Conservation (phyloP, 139 green algal genomes). For the Chlamydomonas incerta region DNA sequence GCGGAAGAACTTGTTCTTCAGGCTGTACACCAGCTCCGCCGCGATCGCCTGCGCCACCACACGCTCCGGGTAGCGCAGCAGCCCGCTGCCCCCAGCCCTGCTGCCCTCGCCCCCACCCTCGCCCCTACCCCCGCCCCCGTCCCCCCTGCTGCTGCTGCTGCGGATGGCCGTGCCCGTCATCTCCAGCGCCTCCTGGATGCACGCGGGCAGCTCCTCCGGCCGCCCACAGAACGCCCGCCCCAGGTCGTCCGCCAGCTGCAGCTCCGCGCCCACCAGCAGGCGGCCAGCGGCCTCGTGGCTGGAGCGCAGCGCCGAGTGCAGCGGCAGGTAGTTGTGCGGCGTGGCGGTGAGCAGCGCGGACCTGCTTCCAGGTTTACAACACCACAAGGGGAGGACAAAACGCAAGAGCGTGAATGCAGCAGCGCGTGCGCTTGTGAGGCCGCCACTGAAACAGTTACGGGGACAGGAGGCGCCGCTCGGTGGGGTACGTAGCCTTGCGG, state of each 20-base stretch:
- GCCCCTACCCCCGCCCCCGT: no score
- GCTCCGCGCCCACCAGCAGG: not conserved
- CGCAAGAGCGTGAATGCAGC: no score
- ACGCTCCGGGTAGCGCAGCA: not conserved
- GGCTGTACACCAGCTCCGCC: not conserved
- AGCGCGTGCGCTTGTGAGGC: no score
- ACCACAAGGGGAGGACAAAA: no score
- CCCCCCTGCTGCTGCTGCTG: no score
- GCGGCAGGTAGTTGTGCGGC: slow-evolving; percentile 1
- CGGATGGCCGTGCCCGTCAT: not conserved
- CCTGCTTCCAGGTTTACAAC: no score
- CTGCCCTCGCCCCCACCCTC: no score
- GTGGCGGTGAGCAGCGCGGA: not conserved
- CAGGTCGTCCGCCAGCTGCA: not conserved
- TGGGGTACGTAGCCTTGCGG: no score
- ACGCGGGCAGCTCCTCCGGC: not conserved
- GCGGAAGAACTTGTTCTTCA: slow-evolving; percentile 19
- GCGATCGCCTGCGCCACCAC: not conserved
- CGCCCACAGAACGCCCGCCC: not conserved
- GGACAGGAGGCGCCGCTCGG: no score
- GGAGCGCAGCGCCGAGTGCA: not conserved
- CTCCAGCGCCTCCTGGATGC: not conserved
- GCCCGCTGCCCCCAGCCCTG: no score
- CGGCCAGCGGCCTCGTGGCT: not conserved
- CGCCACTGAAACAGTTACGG: no score